These are phyloP conservation scores for Alloteropsis semialata DNA, from an alignment of 176 grass and related monocot genomes.

Conservation along the genomic window DNA sequence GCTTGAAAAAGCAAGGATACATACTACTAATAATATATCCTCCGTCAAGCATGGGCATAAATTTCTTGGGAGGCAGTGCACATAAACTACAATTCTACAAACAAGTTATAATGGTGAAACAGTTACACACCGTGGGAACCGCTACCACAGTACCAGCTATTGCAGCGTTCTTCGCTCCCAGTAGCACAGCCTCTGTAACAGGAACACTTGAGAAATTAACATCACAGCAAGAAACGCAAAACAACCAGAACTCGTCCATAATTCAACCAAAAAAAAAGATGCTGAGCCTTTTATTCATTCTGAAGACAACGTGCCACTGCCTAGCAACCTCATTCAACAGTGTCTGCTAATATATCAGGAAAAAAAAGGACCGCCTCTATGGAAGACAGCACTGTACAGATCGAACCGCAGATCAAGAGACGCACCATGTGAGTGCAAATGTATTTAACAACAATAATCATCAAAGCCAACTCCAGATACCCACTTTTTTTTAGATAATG, in stretches of 20 bases:
- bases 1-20: neutral
- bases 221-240: neutral
- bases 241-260: neutral
- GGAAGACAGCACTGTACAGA: neutral
- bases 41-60: neutral
- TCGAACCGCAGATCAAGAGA: neutral
- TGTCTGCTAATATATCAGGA: neutral
- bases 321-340: neutral
- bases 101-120: neutral
- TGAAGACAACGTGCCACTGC: neutral
- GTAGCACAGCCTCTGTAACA: conserved; percentile 62
- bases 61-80: neutral
- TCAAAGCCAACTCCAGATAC: neutral
- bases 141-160: conserved; percentile 57
- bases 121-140: conserved; percentile 68
- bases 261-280: neutral
- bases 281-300: neutral
- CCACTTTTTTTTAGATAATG: too few relatives aligned
- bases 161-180: conserved; percentile 67
- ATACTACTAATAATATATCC: neutral
- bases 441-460: neutral
- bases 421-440: neutral
- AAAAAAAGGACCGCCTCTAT: neutral
- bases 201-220: conserved; percentile 15
- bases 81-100: neutral